A percentile compares a stretch with the other conserved stretches of the same genome.
Evolutionary conservation across 805 yeast genomes (phyloP).

Genomic region (Ogataea philodendri): DNA sequence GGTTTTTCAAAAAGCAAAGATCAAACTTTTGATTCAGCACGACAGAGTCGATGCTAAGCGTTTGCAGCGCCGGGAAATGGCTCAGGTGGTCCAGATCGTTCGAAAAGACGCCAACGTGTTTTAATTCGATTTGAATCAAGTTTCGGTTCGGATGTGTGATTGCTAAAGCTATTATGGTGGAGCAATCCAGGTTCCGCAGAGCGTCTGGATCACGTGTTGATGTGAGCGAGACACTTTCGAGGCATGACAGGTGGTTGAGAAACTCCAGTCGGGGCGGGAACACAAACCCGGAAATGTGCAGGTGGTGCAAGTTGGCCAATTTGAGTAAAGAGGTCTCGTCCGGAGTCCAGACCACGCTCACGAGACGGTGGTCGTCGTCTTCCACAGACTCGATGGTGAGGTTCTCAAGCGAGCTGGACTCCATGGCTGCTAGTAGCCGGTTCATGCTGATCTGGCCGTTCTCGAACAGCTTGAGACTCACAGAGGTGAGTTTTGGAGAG

Average conservation of each 20-base stretch:
- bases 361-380: conserved; percentile 16
- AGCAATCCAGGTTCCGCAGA: conserved; percentile 2
- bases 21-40: conserved; percentile 2
- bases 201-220: conserved; percentile 14
- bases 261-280: conserved; percentile 7
- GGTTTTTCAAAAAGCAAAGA: background rate
- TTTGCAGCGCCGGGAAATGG: conserved; percentile 4
- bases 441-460: conserved; percentile 9
- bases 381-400: conserved; percentile 4
- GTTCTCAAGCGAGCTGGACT: conserved; percentile 2
- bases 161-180: conserved; percentile 1
- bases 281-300: conserved; percentile 11
- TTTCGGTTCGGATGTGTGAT: background rate
- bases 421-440: conserved; percentile 1
- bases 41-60: conserved; percentile 3
- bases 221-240: conserved; percentile 6
- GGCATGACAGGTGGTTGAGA: conserved; percentile 6
- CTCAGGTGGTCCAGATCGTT: conserved; percentile 6
- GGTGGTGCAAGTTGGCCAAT: conserved; percentile 2
- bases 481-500: conserved; percentile 2
- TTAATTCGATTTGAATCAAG: conserved; percentile 2
- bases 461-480: conserved; percentile 5
- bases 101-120: conserved; percentile 5
- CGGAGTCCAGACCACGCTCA: conserved; percentile 14
- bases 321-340: conserved; percentile 2